Evolutionary conservation across 768 basidiomycete genomes (phyloP).

Genomic region (Leucosporidium creatinivorum): DNA sequence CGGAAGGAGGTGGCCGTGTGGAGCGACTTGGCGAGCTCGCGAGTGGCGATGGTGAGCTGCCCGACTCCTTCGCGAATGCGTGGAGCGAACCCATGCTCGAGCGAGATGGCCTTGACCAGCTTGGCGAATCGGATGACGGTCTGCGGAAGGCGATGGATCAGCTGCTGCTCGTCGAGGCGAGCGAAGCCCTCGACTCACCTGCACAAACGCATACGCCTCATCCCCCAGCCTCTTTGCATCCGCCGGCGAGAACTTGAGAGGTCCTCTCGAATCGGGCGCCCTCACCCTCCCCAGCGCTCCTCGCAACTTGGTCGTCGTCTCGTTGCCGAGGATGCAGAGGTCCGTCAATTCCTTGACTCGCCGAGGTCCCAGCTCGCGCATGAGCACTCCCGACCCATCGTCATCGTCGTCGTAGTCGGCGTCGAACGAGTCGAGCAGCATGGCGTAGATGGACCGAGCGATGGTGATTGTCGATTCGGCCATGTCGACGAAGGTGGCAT

Average conservation of each 20-base stretch:
- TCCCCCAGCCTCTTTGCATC: constrained; percentile 20
- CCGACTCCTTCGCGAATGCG: constrained; percentile 27
- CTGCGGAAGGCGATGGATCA: background rate
- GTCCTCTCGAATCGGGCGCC: background rate
- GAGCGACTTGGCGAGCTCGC: constrained; percentile 26
- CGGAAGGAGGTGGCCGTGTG: constrained; percentile 18
- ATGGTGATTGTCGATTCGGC: constrained; percentile 28
- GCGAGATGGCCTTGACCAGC: constrained; percentile 26
- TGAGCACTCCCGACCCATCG: constrained; percentile 1
- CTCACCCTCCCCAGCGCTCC: constrained; percentile 18
- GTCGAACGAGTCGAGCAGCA: constrained; percentile 33
- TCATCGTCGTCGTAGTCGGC: constrained; percentile 3
- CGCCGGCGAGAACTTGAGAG: constrained; percentile 16
- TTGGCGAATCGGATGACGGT: constrained; percentile 32
- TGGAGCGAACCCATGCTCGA: constrained; percentile 29
- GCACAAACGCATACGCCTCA: constrained; percentile 28
- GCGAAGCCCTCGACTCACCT: constrained; percentile 10
- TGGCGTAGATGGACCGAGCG: constrained; percentile 29
- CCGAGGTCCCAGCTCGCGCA: constrained; percentile 11
- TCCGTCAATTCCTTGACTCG: constrained; percentile 23
- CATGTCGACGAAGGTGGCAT: constrained; percentile 23
- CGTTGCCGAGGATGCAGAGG: constrained; percentile 26
- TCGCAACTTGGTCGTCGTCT: constrained; percentile 16
- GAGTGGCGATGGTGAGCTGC: constrained; percentile 29
- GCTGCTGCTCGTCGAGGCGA: background rate